phyloP scores from a whole-genome alignment of 805 yeast species.

The Candida maltosa region DNA sequence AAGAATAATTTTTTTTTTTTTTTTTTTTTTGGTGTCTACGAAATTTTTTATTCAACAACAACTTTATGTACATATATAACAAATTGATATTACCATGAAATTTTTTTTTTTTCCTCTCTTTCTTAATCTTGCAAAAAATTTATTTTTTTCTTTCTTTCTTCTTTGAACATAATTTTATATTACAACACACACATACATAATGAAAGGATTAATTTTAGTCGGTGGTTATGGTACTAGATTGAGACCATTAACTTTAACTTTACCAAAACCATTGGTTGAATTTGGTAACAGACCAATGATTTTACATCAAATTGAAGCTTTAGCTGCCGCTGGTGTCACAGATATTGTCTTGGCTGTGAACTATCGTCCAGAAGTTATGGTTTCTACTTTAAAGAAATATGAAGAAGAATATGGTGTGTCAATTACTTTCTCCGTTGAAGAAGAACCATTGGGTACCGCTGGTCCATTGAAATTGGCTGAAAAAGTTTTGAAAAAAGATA shows the following conservation, averaged over 20 bases:
- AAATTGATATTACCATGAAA: no score
- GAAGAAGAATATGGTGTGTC: slow-evolving; percentile 91
- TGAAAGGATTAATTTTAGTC: slow-evolving; percentile 97
- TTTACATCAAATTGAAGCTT: slow-evolving; percentile 95
- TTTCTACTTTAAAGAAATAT: slow-evolving; percentile 87
- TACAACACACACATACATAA: slow-evolving; percentile 22
- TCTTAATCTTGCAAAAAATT: no score
- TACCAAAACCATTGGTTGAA: slow-evolving; percentile 96
- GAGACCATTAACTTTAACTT: slow-evolving; percentile 94
- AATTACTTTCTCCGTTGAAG: slow-evolving; percentile 96
- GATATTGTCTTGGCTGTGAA: slow-evolving; percentile 98
- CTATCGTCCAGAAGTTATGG: slow-evolving; percentile 99
- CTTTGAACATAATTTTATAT: slow-evolving; percentile 4
- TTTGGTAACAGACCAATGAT: slow-evolving; percentile 99
- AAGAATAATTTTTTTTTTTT: no score
- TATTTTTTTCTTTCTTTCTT: slow-evolving; percentile 2
- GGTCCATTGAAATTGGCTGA: slow-evolving; percentile 99
- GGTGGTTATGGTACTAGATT: slow-evolving; percentile 99
- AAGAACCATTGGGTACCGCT: slow-evolving; percentile 99
- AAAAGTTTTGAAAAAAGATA: slow-evolving; percentile 87
- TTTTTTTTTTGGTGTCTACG: no score
- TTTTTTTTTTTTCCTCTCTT: background rate
- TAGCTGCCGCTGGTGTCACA: slow-evolving; percentile 97
- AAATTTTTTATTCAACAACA: no score
- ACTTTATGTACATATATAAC: no score